Evolutionary conservation across 352 stramenopile genomes (phyloP).

Genomic region (Phytophthora pisi): DNA sequence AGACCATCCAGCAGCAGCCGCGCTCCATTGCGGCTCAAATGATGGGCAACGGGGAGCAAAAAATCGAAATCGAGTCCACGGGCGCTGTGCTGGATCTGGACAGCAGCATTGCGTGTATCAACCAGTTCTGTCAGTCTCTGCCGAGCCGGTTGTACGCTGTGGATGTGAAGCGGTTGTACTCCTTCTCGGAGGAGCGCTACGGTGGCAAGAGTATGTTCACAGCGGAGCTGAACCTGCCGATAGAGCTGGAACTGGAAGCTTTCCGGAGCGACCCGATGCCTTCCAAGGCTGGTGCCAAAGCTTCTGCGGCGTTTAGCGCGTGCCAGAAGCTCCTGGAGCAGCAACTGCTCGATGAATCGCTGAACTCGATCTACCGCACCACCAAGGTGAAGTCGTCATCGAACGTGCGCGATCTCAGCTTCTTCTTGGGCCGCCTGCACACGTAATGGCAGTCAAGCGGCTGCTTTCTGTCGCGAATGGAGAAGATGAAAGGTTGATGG

Average conservation of each 20-base stretch:
- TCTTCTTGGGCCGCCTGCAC: constrained; percentile 54
- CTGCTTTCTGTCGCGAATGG: background rate
- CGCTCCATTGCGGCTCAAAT: constrained; percentile 55
- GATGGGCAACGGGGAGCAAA: constrained; percentile 38
- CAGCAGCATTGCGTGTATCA: constrained; percentile 72
- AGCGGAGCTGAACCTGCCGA: constrained; percentile 54
- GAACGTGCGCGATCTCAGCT: constrained; percentile 55
- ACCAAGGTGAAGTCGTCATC: constrained; percentile 47
- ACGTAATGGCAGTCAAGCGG: constrained; percentile 22
- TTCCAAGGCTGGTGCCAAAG: constrained; percentile 67
- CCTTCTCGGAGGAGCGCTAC: constrained; percentile 37
- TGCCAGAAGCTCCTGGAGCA: constrained; percentile 60
- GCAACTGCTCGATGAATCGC: constrained; percentile 59
- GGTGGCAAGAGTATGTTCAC: constrained; percentile 55
- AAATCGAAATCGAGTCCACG: constrained; percentile 53
- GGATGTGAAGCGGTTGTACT: constrained; percentile 63
- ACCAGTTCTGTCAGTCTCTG: constrained; percentile 82
- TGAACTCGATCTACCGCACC: constrained; percentile 81
- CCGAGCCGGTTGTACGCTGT: constrained; percentile 58
- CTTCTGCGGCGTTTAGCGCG: constrained; percentile 59
- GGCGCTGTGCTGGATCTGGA: constrained; percentile 78
- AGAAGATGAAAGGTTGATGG: background rate
- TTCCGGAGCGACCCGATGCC: constrained; percentile 57
- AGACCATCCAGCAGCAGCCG: constrained; percentile 63
- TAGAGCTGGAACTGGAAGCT: constrained; percentile 49